These are phyloP conservation scores for Ailanthus altissimus DNA, from an alignment of 345 rosid genomes.

Conservation along the genomic window DNA sequence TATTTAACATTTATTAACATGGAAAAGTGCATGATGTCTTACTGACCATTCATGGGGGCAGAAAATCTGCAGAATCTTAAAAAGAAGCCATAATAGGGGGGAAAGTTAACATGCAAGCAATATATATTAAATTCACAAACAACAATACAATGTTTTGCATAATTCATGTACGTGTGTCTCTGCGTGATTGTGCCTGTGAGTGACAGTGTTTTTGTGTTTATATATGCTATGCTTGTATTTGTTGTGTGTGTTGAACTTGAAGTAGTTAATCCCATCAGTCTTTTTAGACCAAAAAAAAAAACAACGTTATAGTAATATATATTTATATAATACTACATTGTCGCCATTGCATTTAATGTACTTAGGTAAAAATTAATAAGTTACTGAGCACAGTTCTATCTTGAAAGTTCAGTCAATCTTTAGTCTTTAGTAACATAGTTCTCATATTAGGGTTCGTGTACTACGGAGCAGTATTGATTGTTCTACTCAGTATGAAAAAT, in stretches of 20 bases:
- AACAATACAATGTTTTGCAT: slow-evolving; percentile 16
- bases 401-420: not conserved
- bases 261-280: not conserved
- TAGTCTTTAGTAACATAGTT: not conserved
- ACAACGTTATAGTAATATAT: too few relatives aligned
- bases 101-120: slow-evolving; percentile 22
- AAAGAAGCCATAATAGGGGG: slow-evolving; percentile 16
- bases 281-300: not conserved
- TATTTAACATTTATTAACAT: slow-evolving; percentile 19
- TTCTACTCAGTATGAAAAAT: not conserved
- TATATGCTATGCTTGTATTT: not conserved
- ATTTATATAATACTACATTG: not conserved
- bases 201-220: not conserved
- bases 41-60: slow-evolving; percentile 33
- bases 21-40: slow-evolving; percentile 25
- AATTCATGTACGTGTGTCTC: slow-evolving; percentile 5
- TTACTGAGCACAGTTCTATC: not conserved
- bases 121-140: slow-evolving; percentile 1
- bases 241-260: not conserved
- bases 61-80: slow-evolving; percentile 42
- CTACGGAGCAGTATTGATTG: not conserved
- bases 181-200: not conserved
- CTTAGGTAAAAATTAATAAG: not conserved
- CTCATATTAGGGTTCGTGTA: slow-evolving; percentile 17
- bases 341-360: slow-evolving; percentile 12